phyloP scores from a whole-genome alignment of 1,139 yeast genomes.

The Taphrina betulina region DNA sequence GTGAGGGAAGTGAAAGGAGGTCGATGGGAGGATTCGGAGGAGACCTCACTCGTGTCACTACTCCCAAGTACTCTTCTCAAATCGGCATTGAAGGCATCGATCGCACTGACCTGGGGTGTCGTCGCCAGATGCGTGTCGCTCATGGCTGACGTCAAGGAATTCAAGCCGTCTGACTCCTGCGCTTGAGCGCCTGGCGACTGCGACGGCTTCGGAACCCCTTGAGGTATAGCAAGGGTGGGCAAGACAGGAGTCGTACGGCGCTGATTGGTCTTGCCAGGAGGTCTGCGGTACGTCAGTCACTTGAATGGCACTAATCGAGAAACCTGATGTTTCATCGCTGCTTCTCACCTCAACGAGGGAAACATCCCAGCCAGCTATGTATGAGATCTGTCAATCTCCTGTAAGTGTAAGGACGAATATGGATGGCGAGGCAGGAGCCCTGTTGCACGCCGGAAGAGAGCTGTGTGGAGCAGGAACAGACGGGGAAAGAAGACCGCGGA shows the following conservation, averaged over 20 bases:
- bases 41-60: not conserved
- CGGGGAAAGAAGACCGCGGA: too few species aligned
- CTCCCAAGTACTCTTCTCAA: constrained; percentile 22
- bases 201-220: not conserved
- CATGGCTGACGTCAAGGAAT: not conserved
- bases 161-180: not conserved
- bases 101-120: not conserved
- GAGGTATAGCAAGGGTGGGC: constrained; percentile 10
- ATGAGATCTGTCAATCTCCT: too few species aligned
- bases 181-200: not conserved
- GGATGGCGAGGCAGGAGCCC: too few species aligned
- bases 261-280: constrained; percentile 7
- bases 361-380: too few species aligned
- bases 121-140: constrained; percentile 1
- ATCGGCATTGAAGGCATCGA: constrained; percentile 26
- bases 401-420: too few species aligned
- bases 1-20: constrained; percentile 44
- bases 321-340: too few species aligned
- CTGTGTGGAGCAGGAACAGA: too few species aligned
- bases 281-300: not conserved
- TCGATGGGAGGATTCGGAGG: not conserved
- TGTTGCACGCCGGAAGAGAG: too few species aligned
- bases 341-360: too few species aligned
- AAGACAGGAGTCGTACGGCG: not conserved
- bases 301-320: too few species aligned